Base-by-base conservation (phyloP, 345 rosid genomes). In the Salix purpurea region DNA sequence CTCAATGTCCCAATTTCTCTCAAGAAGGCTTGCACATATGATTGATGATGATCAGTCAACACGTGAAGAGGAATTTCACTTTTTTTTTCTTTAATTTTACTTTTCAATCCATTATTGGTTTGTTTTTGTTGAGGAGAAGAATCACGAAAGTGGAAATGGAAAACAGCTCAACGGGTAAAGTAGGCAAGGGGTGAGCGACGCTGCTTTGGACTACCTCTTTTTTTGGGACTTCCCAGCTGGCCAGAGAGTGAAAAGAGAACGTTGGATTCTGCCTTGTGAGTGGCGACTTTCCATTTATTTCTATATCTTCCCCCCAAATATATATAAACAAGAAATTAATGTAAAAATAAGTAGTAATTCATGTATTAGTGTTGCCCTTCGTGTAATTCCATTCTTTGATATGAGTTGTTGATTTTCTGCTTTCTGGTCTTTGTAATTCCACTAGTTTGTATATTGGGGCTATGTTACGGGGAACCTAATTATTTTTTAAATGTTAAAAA, bases 21-120 rank as follows among this genome's bases (percentile, higher is more conserved):
- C 76, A 86, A 88, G 82, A 86, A 93, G 2, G 85, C 92, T 54
- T 96, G 99, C 88, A 88, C 92, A 36, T 90, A 85, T 70, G 87
- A 85, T 74, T 81, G 80, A 81, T 68, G 37, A 40, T 28, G 42
- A 46, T 24, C 19, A 15, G 16, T 0, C 16, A n/a, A 23, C 72
- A 1, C 16, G 16, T 60, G 66, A 34, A 30, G 69, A n/a, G n/a
- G 74, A 61, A 16, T 39, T 69, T 44, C 14, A 52, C 12, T n/a
- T 11, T 7, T 54, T 68, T 36, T 39, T 0, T 15, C 18, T 54
- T 48, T 70, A 9, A 24, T 19, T 36, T 21, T 69, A n/a, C 11
- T 13, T 15, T 34, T 69, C 32, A 15, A 7, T 75, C 37, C 26
- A 34, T 65, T 42, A 0, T 66, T 67, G 42, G 42, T 56, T 23